These are phyloP conservation scores for Triadica sebifera DNA, from an alignment of 345 rosid species.

Conservation along the genomic window DNA sequence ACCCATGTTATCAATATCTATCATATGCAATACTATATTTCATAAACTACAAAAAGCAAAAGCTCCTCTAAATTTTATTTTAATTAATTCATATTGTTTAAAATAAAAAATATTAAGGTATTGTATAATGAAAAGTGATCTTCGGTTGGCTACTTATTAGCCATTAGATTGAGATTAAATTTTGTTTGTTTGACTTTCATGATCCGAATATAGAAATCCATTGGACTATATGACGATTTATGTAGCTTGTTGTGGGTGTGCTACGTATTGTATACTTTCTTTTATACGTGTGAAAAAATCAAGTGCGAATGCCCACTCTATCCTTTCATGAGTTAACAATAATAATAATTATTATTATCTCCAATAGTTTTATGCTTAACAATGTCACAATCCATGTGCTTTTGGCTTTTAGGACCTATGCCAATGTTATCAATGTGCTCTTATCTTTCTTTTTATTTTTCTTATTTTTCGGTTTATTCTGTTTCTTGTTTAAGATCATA, in stretches of 20 bases:
- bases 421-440: background rate
- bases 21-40: background rate
- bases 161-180: slow-evolving; percentile 3
- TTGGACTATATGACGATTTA: background rate
- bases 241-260: background rate
- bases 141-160: background rate
- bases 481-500: background rate
- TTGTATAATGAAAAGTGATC: no score
- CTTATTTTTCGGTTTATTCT: background rate
- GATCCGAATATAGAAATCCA: background rate
- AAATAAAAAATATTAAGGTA: no score
- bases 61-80: background rate
- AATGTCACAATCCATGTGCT: slow-evolving; percentile 24
- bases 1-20: slow-evolving; percentile 13
- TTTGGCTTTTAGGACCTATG: background rate
- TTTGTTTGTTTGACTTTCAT: background rate
- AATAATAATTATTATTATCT: background rate
- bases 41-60: slow-evolving; percentile 1
- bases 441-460: no score
- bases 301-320: slow-evolving; percentile 7
- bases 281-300: no score
- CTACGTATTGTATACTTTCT: background rate
- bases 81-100: background rate
- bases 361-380: background rate
- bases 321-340: slow-evolving; percentile 4